Base-by-base conservation (phyloP, 805 yeast genomes). In the Brettanomyces nanus region DNA sequence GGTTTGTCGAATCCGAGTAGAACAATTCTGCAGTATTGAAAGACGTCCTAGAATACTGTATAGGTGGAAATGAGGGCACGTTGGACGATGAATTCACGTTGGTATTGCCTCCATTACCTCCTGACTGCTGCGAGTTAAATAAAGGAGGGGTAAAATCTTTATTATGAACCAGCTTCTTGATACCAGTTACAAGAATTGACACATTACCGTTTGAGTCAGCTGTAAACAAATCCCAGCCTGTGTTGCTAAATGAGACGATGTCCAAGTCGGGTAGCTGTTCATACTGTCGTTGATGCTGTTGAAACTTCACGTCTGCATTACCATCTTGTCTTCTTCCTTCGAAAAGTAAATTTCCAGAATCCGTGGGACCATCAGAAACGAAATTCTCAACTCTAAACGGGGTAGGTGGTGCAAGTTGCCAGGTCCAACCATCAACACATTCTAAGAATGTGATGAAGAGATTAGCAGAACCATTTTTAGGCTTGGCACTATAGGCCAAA, bases 211-310 rank as follows among this genome's bases (percentile, higher is more conserved):
- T 53, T 18, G 68, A 69, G 55, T 89, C 97, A 31, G 83, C 68
- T 3, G 83, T 73, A 2, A 94, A 94, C 34, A 92, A 66, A 51
- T 89, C 95, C 40, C 83, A 77, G 32, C 90, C 90, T 1, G 79
- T 64, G 34, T 77, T 75, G 41, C 92, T 79, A 87, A 96, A 92
- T 28, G 71, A 63, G 5, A 85, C 71, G 19, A 67, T 51, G 1
- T 66, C 35, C 1, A 57, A 33, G 3, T 45, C 41, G 0, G 61
- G 47, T 11, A 43, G 27, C n/a, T n/a, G n/a, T n/a, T n/a, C 15
- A 20, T 19, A 27, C n/a, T n/a, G n/a, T n/a, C n/a, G n/a, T n/a
- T n/a, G n/a, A n/a, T n/a, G n/a, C n/a, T n/a, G n/a, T n/a, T n/a
- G n/a, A n/a, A n/a, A n/a, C n/a, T n/a, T n/a, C 37, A 19, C 25